Conservation (phyloP, 768 basidiomycete species). For the Tulasnella sp. region DNA sequence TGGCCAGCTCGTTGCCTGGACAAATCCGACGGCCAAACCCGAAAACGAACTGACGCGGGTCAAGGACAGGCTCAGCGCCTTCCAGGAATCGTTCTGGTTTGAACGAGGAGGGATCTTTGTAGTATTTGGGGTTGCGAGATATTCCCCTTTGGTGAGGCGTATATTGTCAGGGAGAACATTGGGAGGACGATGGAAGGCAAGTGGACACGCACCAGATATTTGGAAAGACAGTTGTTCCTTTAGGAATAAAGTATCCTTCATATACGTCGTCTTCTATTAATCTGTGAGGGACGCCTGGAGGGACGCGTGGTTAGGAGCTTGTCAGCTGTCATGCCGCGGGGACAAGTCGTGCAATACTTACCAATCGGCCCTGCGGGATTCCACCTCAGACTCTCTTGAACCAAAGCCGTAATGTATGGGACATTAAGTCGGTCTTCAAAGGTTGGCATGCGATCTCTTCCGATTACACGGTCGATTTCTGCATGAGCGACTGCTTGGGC, state of each 20-base stretch:
- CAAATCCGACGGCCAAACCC: slow-evolving; percentile 17
- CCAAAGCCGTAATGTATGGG: slow-evolving; percentile 40
- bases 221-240: slow-evolving; percentile 14
- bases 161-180: background rate
- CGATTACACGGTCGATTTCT: slow-evolving; percentile 41
- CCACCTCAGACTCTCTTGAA: slow-evolving; percentile 40
- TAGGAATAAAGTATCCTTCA: slow-evolving; percentile 23
- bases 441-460: slow-evolving; percentile 37
- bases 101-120: slow-evolving; percentile 7
- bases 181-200: background rate
- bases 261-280: slow-evolving; percentile 24
- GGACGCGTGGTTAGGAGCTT: background rate
- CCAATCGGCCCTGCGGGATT: slow-evolving; percentile 33
- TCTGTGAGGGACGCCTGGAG: slow-evolving; percentile 5
- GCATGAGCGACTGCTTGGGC: slow-evolving; percentile 35
- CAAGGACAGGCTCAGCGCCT: background rate
- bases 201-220: background rate
- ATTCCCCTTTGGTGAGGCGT: background rate
- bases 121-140: background rate
- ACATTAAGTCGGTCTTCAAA: slow-evolving; percentile 37
- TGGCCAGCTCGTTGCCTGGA: slow-evolving; percentile 2
- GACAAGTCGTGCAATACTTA: background rate
- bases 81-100: slow-evolving; percentile 21
- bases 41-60: slow-evolving; percentile 6
- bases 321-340: background rate